Conservation (phyloP, 169 alveolate genomes). For the Eimeria praecox region DNA sequence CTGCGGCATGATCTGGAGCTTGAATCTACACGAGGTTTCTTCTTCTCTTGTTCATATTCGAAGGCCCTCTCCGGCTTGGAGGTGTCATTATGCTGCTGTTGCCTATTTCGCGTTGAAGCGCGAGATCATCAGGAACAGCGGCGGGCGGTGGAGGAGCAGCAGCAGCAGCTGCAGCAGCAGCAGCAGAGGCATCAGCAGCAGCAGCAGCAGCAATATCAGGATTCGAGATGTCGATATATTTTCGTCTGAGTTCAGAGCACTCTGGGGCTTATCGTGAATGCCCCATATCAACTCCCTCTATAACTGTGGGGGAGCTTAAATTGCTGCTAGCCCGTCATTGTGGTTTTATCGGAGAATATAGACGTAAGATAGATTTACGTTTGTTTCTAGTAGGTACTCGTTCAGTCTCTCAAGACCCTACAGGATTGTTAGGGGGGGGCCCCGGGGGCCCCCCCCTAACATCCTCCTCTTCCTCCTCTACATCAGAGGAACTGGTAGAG, state of each 20-base stretch:
- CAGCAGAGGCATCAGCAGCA: neutral
- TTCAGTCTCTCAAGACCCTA: neutral
- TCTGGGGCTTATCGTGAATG: conserved; percentile 76
- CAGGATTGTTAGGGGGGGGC: too few species aligned
- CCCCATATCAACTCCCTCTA: conserved; percentile 11
- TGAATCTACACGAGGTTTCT: too few species aligned
- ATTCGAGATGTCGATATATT: conserved; percentile 55
- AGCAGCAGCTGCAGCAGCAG: neutral
- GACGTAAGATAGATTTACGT: conserved; percentile 61
- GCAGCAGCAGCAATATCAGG: conserved; percentile 23
- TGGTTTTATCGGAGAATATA: conserved; percentile 51
- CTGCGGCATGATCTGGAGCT: too few species aligned
- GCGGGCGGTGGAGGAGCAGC: neutral
- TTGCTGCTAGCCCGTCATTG: conserved; percentile 56
- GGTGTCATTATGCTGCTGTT: too few species aligned
- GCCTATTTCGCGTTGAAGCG: too few species aligned
- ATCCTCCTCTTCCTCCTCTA: too few species aligned
- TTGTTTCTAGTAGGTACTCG: neutral
- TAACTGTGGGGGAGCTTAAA: conserved; percentile 30
- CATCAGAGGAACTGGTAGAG: conserved; percentile 54
- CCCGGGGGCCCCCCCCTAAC: too few species aligned
- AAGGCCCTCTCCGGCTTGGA: too few species aligned
- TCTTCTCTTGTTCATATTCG: too few species aligned
- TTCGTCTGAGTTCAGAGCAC: conserved; percentile 61
- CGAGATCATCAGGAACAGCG: too few species aligned